Evolutionary conservation across 192 early-diverging fungal species (phyloP).

Genomic region (Podila minutissima): DNA sequence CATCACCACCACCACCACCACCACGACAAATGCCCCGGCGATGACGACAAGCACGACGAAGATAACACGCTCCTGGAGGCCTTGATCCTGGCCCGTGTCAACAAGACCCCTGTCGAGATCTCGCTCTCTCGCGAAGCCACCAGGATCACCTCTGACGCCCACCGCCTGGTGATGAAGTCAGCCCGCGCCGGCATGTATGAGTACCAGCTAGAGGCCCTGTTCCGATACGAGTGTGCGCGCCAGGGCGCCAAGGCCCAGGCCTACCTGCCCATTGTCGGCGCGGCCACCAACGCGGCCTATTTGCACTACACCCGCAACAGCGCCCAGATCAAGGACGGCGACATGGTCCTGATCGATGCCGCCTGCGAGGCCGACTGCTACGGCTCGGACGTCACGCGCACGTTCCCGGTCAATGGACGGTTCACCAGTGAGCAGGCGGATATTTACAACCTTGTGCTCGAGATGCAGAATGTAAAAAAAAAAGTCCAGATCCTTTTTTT

Average conservation of each 20-base stretch:
- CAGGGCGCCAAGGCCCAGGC: slow-evolving; percentile 79
- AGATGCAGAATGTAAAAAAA: slow-evolving; percentile 73
- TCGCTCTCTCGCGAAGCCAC: slow-evolving; percentile 82
- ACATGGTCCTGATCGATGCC: slow-evolving; percentile 86
- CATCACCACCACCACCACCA: slow-evolving; percentile 11
- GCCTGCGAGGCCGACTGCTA: slow-evolving; percentile 84
- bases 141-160: slow-evolving; percentile 79
- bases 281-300: slow-evolving; percentile 78
- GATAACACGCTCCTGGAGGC: slow-evolving; percentile 62
- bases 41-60: slow-evolving; percentile 7
- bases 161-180: slow-evolving; percentile 78
- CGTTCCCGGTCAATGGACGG: slow-evolving; percentile 81
- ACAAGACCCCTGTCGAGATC: slow-evolving; percentile 83
- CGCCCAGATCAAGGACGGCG: slow-evolving; percentile 56
- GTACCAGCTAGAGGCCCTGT: slow-evolving; percentile 79
- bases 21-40: neutral
- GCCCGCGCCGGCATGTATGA: slow-evolving; percentile 74
- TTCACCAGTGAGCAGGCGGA: slow-evolving; percentile 75
- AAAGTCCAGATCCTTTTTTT: neutral
- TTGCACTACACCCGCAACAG: slow-evolving; percentile 89
- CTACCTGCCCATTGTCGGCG: slow-evolving; percentile 87
- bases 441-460: slow-evolving; percentile 86
- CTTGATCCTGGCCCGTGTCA: slow-evolving; percentile 80
- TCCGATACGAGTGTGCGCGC: slow-evolving; percentile 75
- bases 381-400: slow-evolving; percentile 91